Evolutionary conservation across 1,284 basidiomycete genomes (phyloP), one percentile per base, ranked within the genome.

Genomic region (Cryptococcus sp.): DNA sequence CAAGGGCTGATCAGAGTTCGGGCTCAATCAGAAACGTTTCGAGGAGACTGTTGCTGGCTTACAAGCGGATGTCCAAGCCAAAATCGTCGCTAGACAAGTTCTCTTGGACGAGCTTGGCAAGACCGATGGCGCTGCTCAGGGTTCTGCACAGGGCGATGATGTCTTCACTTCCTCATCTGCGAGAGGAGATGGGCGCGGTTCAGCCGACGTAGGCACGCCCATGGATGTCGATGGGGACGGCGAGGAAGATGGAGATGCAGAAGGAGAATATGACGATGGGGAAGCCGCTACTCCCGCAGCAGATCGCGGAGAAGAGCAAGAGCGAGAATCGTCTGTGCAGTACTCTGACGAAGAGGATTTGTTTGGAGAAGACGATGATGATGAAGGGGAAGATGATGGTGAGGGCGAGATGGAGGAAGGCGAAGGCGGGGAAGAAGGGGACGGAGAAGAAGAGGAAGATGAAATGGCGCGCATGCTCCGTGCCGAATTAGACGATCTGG

Each of bases 41-140:
- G 91, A 95, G 75, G 93, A 95, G 73, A 89, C 90, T 4, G 80
- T 95, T 67, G 88, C 87, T 79, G 94, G 93, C 74, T 81, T 96
- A 54, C 85, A 88, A 45, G 85, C 86, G 39, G 93, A 96, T 72
- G 80, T 95, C 49, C 90, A 93, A 63, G 87, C 88, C 81, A 95
- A 94, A 74, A 79, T 86, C n/a, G 83, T 84, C 0, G 89, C 70
- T 10, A 63, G 75, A 23, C 75, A 77, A 91, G 73, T 82, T 8
- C 57, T 77, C 5, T 56, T 70, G 34, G 73, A 75, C 61, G 73
- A 73, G 45, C 53, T 77, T n/a, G 75, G 72, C 41, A 58, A 63
- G 37, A 52, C 46, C 16, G 58, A 55, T 17, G 53, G 48, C 19
- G 20, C 23, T 22, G 37, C 45, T n/a, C 40, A 55, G 16, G 47